A percentile compares a stretch with the other conserved stretches of the same genome.
These are phyloP conservation scores for Colletotrichum orchidophilum DNA, from an alignment of 2,329 filamentous ascomycete genomes.

Conservation along the genomic window DNA sequence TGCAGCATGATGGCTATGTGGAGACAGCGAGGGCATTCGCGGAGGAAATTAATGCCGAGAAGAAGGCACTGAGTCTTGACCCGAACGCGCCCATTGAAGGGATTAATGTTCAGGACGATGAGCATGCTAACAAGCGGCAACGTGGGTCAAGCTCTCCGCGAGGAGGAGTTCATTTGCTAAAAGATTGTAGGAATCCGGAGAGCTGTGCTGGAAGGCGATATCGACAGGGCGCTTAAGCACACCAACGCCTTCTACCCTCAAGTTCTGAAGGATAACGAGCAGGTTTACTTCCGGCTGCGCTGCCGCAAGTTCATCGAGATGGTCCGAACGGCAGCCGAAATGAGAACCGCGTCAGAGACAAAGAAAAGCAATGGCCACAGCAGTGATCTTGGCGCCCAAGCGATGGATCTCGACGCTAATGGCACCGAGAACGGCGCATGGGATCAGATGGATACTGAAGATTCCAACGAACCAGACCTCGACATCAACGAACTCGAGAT, in stretches of 20 bases:
- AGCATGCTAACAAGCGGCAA: constrained; percentile 87
- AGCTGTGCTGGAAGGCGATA: constrained; percentile 89
- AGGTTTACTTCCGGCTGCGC: constrained; percentile 86
- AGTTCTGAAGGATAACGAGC: constrained; percentile 81
- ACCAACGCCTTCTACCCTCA: constrained; percentile 82
- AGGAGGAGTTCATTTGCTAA: neutral
- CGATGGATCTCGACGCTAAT: constrained; percentile 66
- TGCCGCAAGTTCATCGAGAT: constrained; percentile 97
- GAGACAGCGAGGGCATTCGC: constrained; percentile 92
- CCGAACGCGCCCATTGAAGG: constrained; percentile 61
- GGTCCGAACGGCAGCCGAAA: constrained; percentile 78
- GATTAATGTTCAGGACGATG: constrained; percentile 79
- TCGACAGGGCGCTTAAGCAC: constrained; percentile 87
- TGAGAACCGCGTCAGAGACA: constrained; percentile 58
- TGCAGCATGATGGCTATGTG: constrained; percentile 95
- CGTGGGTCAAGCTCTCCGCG: constrained; percentile 62
- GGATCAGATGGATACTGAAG: constrained; percentile 66
- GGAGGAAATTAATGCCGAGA: constrained; percentile 80
- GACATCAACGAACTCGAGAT: constrained; percentile 62
- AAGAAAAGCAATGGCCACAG: constrained; percentile 57
- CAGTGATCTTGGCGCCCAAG: constrained; percentile 55
- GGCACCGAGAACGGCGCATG: constrained; percentile 50
- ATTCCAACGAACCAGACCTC: constrained; percentile 37
- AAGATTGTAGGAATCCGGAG: constrained; percentile 76
- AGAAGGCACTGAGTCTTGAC: constrained; percentile 72